Percentiles rank a stretch among this genome's conserved stretches.
Evolutionary conservation across 2,329 filamentous ascomycete genomes (phyloP).

Genomic region (Cytospora piceicola): DNA sequence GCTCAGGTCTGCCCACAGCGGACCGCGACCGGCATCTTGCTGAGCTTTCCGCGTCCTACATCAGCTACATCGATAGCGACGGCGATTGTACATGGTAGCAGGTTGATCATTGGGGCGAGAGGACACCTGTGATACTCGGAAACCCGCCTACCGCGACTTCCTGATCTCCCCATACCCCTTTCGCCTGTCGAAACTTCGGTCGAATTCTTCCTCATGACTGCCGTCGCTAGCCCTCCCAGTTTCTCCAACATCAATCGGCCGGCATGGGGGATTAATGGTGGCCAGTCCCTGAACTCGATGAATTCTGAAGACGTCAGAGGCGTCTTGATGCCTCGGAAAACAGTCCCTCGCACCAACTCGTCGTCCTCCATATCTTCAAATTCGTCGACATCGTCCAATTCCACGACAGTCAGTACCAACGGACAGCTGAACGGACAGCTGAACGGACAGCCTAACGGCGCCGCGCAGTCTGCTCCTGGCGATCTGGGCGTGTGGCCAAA

Average conservation of each 20-base stretch:
- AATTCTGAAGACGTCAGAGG: constrained; percentile 82
- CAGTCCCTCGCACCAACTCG: constrained; percentile 83
- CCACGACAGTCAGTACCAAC: constrained; percentile 67
- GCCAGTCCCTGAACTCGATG: constrained; percentile 64
- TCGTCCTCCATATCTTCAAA: constrained; percentile 81
- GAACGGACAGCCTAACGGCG: constrained; percentile 64
- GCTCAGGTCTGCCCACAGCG: constrained; percentile 16
- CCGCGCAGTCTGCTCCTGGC: constrained; percentile 47
- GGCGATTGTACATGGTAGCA: constrained; percentile 34
- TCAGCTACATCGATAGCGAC: constrained; percentile 17
- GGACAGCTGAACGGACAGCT: constrained; percentile 61
- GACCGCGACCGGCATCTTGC: constrained; percentile 21
- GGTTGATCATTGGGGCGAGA: constrained; percentile 30
- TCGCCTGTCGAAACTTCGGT: constrained; percentile 27
- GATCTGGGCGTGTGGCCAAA: constrained; percentile 58
- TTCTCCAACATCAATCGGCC: constrained; percentile 66
- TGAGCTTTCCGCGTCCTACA: constrained; percentile 32
- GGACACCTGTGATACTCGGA: constrained; percentile 24
- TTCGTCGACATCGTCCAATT: constrained; percentile 61
- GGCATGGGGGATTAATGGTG: constrained; percentile 66
- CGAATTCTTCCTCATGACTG: constrained; percentile 61
- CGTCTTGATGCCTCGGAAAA: constrained; percentile 90
- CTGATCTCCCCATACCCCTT: constrained; percentile 32
- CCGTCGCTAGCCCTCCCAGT: constrained; percentile 67
- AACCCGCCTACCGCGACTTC: constrained; percentile 30